Conservation (phyloP, 345 rosid genomes). For the Punica granatum region DNA sequence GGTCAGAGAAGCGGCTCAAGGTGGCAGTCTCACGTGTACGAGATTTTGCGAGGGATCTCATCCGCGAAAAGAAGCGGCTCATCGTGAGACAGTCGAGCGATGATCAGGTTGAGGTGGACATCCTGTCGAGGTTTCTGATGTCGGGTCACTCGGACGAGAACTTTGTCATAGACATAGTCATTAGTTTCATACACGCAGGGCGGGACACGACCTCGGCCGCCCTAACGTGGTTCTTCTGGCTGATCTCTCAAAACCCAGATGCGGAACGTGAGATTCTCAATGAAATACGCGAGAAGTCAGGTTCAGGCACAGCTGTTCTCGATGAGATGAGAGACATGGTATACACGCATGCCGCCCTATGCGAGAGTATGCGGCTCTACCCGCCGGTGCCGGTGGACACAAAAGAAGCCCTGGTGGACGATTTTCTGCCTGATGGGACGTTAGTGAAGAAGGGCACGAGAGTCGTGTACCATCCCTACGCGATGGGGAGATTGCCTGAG, state of each 20-base stretch:
- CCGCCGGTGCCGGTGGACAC: conserved; percentile 51
- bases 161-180: conserved; percentile 42
- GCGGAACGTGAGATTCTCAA: conserved; percentile 27
- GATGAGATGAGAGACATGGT: conserved; percentile 49
- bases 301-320: conserved; percentile 1
- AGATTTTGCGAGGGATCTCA: conserved; percentile 39
- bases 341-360: conserved; percentile 45
- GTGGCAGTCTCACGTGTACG: conserved; percentile 28
- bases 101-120: conserved; percentile 29
- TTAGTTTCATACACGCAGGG: conserved; percentile 61
- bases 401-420: conserved; percentile 27
- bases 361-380: conserved; percentile 49
- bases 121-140: conserved; percentile 45
- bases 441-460: conserved; percentile 32
- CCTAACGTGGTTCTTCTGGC: conserved; percentile 69
- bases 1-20: conserved; percentile 39
- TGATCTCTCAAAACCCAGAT: conserved; percentile 31
- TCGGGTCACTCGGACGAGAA: conserved; percentile 42
- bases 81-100: conserved; percentile 10
- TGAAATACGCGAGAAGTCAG: conserved; percentile 30
- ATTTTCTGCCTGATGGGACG: conserved; percentile 45
- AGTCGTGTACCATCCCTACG: conserved; percentile 37
- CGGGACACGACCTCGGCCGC: conserved; percentile 77
- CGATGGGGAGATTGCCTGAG: conserved; percentile 37
- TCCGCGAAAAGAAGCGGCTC: conserved; percentile 38